Percentiles rank a stretch among this genome's conserved stretches.
These are phyloP conservation scores for Fusarium sp. DNA, from an alignment of 2,329 filamentous ascomycete genomes.

Conservation along the genomic window DNA sequence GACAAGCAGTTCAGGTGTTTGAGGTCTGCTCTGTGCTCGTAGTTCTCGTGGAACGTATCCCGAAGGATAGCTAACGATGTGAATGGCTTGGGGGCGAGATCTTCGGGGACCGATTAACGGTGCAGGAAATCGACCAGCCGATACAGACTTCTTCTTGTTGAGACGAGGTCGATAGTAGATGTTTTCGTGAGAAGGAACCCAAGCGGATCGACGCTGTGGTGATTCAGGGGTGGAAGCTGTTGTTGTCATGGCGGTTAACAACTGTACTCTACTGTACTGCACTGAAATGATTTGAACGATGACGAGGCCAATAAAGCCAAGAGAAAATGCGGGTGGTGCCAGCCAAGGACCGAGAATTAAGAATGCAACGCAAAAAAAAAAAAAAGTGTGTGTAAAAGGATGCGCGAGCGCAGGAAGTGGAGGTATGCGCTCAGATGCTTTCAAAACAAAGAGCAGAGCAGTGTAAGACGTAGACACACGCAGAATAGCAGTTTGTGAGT, in stretches of 20 bases:
- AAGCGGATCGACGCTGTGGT: slow-evolving; percentile 34
- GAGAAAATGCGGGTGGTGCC: slow-evolving; percentile 26
- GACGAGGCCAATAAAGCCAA: slow-evolving; percentile 37
- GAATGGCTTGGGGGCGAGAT: slow-evolving; percentile 52
- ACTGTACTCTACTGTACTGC: slow-evolving; percentile 5
- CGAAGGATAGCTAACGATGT: slow-evolving; percentile 53
- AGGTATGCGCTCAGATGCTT: slow-evolving; percentile 5
- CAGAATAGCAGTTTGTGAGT: not conserved
- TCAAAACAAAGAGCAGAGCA: slow-evolving; percentile 24
- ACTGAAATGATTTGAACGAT: not conserved
- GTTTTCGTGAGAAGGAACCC: slow-evolving; percentile 40
- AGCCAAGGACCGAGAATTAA: slow-evolving; percentile 28
- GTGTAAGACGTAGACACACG: not conserved
- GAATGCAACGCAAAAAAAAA: slow-evolving; percentile 19
- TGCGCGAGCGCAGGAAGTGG: not conserved
- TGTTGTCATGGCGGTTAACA: slow-evolving; percentile 40
- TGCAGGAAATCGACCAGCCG: slow-evolving; percentile 42
- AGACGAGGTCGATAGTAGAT: slow-evolving; percentile 41
- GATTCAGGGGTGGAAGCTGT: slow-evolving; percentile 18
- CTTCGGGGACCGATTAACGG: slow-evolving; percentile 52
- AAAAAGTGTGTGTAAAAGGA: slow-evolving; percentile 12
- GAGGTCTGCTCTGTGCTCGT: slow-evolving; percentile 39
- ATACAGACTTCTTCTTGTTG: slow-evolving; percentile 34
- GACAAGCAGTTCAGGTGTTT: slow-evolving; percentile 16
- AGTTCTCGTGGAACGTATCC: slow-evolving; percentile 57